phyloP scores from a whole-genome alignment of 2,329 filamentous ascomycete species.

The Aspergillus caelatus region DNA sequence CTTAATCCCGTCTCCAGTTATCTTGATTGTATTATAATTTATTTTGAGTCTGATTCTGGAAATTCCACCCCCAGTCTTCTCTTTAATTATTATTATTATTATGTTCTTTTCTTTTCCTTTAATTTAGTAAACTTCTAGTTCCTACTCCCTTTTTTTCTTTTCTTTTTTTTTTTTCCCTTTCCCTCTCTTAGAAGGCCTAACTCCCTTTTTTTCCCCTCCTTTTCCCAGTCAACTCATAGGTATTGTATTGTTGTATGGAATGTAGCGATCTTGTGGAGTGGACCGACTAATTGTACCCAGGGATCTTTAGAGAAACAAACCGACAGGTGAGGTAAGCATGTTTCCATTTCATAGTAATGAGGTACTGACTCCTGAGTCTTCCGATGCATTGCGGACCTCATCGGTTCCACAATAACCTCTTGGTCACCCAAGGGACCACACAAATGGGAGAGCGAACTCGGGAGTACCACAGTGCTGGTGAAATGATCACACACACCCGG shows the following conservation, averaged over 20 bases:
- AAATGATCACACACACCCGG: constrained; percentile 1
- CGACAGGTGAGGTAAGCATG: constrained; percentile 1
- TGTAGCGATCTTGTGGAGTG: background rate
- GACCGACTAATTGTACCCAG: background rate
- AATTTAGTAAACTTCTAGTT: background rate
- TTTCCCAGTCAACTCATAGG: background rate
- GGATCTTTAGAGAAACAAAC: background rate
- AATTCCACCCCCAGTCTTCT: background rate
- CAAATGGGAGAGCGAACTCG: constrained; percentile 1
- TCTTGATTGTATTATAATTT: constrained; percentile 2
- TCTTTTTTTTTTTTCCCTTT: background rate
- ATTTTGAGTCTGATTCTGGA: constrained; percentile 5
- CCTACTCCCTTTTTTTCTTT: background rate
- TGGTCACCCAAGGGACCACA: constrained; percentile 4
- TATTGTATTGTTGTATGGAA: background rate
- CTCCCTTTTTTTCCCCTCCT: background rate
- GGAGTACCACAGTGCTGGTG: background rate
- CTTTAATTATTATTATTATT: constrained; percentile 1
- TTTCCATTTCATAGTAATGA: constrained; percentile 3
- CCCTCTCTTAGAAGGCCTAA: background rate
- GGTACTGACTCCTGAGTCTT: background rate
- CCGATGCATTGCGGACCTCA: constrained; percentile 9
- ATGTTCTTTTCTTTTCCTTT: background rate
- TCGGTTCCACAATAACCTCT: constrained; percentile 7
- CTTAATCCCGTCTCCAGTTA: constrained; percentile 3